phyloP scores from a whole-genome alignment of 2,329 filamentous ascomycete genomes.

The Pseudogymnoascus sp. region DNA sequence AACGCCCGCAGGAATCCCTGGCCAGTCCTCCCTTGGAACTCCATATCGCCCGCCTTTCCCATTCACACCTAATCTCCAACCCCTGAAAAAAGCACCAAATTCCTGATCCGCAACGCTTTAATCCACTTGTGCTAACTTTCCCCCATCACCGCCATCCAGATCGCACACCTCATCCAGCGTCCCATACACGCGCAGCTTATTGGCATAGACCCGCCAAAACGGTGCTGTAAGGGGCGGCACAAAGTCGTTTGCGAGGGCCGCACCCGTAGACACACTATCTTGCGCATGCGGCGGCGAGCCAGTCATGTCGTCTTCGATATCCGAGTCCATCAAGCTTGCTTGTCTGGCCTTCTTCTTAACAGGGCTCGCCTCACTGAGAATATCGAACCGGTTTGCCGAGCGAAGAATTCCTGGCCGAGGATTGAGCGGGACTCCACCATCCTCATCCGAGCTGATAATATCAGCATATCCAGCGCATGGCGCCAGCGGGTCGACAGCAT shows the following conservation, averaged over 20 bases:
- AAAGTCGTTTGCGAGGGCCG: constrained; percentile 12
- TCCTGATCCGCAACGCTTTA: background rate
- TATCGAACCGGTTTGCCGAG: background rate
- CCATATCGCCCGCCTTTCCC: background rate
- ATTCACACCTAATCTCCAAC: background rate
- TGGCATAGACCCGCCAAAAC: constrained; percentile 27
- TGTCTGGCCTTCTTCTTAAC: background rate
- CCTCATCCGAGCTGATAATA: background rate
- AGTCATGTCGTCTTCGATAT: constrained; percentile 4
- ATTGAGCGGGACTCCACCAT: background rate
- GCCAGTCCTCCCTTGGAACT: background rate
- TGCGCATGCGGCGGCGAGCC: background rate
- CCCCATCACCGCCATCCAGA: constrained; percentile 12
- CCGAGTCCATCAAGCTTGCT: background rate
- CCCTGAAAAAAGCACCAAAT: background rate
- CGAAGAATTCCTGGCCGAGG: background rate
- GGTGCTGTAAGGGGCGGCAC: background rate
- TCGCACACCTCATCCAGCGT: constrained; percentile 24
- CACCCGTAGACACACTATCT: constrained; percentile 17
- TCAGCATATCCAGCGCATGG: background rate
- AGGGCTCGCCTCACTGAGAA: background rate
- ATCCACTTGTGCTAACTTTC: background rate
- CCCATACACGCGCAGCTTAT: constrained; percentile 28
- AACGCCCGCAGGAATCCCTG: background rate
- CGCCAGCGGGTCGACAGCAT: background rate